Conservation (phyloP, 1,139 yeast species). For the Zygosaccharomyces sapae region DNA sequence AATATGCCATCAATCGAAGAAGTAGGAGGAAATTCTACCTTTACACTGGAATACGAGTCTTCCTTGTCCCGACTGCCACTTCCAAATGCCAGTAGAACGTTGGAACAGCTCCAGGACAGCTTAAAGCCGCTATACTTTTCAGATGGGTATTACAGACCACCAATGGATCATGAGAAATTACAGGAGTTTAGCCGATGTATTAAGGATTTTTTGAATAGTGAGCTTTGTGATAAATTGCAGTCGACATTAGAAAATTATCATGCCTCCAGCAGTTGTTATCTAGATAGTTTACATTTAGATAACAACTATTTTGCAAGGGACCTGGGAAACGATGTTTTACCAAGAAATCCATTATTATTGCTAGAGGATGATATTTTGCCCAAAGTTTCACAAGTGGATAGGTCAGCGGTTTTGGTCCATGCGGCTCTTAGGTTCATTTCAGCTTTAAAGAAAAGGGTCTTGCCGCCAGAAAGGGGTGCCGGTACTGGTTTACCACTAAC, state of each 20-base stretch:
- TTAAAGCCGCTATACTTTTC: slow-evolving; percentile 34
- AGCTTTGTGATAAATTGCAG: slow-evolving; percentile 48
- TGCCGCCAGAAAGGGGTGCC: slow-evolving; percentile 57
- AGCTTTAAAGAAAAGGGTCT: slow-evolving; percentile 50
- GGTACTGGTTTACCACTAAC: slow-evolving; percentile 48
- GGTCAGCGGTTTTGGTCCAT: slow-evolving; percentile 62
- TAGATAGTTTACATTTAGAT: slow-evolving; percentile 50
- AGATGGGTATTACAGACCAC: slow-evolving; percentile 33
- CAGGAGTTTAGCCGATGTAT: slow-evolving; percentile 30
- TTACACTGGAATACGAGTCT: slow-evolving; percentile 20
- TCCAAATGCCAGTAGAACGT: slow-evolving; percentile 25
- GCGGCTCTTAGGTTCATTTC: slow-evolving; percentile 63
- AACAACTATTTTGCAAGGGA: slow-evolving; percentile 53
- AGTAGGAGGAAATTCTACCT: neutral
- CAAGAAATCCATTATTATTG: slow-evolving; percentile 70
- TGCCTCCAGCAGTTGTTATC: slow-evolving; percentile 48
- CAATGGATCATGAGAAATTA: slow-evolving; percentile 27
- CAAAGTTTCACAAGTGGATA: slow-evolving; percentile 58
- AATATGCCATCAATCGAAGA: neutral
- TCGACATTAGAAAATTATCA: slow-evolving; percentile 47
- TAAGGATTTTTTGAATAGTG: slow-evolving; percentile 43
- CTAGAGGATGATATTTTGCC: slow-evolving; percentile 69
- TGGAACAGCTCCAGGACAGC: slow-evolving; percentile 27
- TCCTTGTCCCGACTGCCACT: slow-evolving; percentile 30
- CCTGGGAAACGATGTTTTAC: slow-evolving; percentile 67